phyloP scores from a whole-genome alignment of 2,329 filamentous ascomycete species.

The Ophiostoma angusticollis region DNA sequence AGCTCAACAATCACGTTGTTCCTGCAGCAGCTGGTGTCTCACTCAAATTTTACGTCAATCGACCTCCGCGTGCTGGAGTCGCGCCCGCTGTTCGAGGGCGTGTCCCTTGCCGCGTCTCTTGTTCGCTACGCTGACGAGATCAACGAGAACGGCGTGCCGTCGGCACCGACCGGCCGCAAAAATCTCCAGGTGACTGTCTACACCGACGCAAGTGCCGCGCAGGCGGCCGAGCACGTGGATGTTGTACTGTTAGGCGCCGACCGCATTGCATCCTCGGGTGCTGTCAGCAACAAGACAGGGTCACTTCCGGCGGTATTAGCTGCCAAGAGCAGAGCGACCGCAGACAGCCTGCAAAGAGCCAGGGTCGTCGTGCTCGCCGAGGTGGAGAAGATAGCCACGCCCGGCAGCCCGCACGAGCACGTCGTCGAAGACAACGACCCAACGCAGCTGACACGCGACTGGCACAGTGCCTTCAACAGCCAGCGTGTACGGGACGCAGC shows the following conservation, averaged over 20 bases:
- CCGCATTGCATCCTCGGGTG: constrained; percentile 41
- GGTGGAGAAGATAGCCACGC: constrained; percentile 46
- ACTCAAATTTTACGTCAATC: constrained; percentile 25
- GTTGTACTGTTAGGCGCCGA: constrained; percentile 53
- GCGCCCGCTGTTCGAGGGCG: constrained; percentile 53
- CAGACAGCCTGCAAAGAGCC: no score
- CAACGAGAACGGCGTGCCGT: no score
- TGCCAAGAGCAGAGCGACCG: constrained; percentile 37
- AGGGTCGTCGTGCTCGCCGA: constrained; percentile 45
- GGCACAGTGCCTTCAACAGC: constrained; percentile 24
- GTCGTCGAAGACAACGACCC: constrained; percentile 37
- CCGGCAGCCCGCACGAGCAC: constrained; percentile 30
- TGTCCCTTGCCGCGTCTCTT: constrained; percentile 37
- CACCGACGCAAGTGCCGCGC: constrained; percentile 46
- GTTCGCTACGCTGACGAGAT: constrained; percentile 17
- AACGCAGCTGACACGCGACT: constrained; percentile 35
- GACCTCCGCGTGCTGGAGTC: constrained; percentile 53
- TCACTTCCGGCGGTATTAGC: constrained; percentile 46
- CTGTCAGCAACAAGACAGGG: constrained; percentile 55
- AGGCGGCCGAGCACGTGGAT: constrained; percentile 39
- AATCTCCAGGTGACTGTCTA: constrained; percentile 33
- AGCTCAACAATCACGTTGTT: constrained; percentile 46
- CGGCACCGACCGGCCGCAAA: not conserved
- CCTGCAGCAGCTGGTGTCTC: constrained; percentile 29
- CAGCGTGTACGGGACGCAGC: constrained; percentile 15